These are phyloP conservation scores for Trifolium dubium DNA, from an alignment of 306 rosid genomes.

Conservation along the genomic window DNA sequence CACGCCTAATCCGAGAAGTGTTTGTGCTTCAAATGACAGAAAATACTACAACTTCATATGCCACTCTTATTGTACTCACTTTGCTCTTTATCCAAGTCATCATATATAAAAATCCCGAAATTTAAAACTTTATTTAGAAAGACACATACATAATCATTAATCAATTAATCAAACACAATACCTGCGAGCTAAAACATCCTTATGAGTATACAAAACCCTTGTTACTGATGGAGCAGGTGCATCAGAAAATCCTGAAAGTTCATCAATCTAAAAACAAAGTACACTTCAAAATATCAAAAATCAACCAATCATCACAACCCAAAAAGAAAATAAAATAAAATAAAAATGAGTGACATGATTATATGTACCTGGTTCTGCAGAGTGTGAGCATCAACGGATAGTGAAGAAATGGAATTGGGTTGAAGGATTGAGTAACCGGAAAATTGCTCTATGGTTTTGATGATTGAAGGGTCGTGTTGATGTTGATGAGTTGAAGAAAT, in stretches of 20 bases:
- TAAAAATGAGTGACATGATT: too few relatives aligned
- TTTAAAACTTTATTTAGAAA: not conserved
- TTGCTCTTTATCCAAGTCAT: slow-evolving; percentile 2
- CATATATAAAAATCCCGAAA: not conserved
- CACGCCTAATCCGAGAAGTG: too few relatives aligned
- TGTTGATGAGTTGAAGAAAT: slow-evolving; percentile 46
- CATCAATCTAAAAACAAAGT: slow-evolving; percentile 66
- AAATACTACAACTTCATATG: not conserved
- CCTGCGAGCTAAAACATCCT: slow-evolving; percentile 91
- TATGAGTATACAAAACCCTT: slow-evolving; percentile 77
- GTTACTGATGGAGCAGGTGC: slow-evolving; percentile 93
- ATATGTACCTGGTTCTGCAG: slow-evolving; percentile 75
- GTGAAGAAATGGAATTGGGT: slow-evolving; percentile 51
- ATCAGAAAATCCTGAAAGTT: slow-evolving; percentile 80
- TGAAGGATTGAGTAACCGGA: slow-evolving; percentile 81
- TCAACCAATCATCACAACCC: slow-evolving; percentile 23
- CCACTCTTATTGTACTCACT: not conserved
- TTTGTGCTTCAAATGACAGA: not conserved
- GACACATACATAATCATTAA: not conserved
- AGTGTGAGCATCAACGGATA: slow-evolving; percentile 62
- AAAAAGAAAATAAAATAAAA: not conserved
- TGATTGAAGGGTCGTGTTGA: slow-evolving; percentile 68
- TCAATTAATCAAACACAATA: not conserved
- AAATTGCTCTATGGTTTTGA: slow-evolving; percentile 85
- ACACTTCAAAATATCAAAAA: slow-evolving; percentile 27